Conservation (phyloP, 2,329 filamentous ascomycete genomes). For the Colletotrichum scovillei region DNA sequence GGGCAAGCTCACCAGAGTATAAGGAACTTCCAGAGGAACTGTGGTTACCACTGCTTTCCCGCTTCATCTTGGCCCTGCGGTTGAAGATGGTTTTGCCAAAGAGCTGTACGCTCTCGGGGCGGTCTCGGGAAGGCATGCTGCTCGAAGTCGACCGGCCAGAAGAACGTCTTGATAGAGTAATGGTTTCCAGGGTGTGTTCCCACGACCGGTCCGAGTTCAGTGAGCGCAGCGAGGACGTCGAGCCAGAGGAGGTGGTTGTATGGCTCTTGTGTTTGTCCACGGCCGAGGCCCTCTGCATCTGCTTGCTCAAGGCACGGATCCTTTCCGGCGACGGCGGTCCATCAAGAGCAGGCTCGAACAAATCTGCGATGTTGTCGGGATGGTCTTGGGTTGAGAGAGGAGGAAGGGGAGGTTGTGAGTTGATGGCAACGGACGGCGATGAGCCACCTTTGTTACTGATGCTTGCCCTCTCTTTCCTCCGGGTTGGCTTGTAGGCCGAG, state of each 20-base stretch:
- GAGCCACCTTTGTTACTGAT: conserved; percentile 34
- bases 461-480: conserved; percentile 18
- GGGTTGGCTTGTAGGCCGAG: conserved; percentile 36
- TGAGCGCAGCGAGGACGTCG: conserved; percentile 62
- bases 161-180: conserved; percentile 64
- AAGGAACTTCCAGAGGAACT: conserved; percentile 60
- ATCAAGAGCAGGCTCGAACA: conserved; percentile 69
- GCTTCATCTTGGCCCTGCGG: conserved; percentile 62
- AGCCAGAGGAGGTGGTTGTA: conserved; percentile 64
- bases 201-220: conserved; percentile 59
- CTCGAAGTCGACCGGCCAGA: conserved; percentile 67
- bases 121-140: conserved; percentile 63
- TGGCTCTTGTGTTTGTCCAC: conserved; percentile 59
- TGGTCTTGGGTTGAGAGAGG: conserved; percentile 25
- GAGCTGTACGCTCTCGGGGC: conserved; percentile 69
- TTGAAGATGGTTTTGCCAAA: conserved; percentile 71
- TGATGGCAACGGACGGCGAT: conserved; percentile 20
- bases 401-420: conserved; percentile 7
- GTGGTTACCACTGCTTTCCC: conserved; percentile 59
- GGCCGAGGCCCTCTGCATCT: conserved; percentile 66
- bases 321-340: conserved; percentile 70
- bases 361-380: conserved; percentile 48
- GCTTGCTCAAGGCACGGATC: conserved; percentile 68
- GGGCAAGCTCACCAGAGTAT: conserved; percentile 56
- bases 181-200: conserved; percentile 61